Evolutionary conservation across 208 protist species (phyloP).

Genomic region (Acanthamoeba divionensis): DNA sequence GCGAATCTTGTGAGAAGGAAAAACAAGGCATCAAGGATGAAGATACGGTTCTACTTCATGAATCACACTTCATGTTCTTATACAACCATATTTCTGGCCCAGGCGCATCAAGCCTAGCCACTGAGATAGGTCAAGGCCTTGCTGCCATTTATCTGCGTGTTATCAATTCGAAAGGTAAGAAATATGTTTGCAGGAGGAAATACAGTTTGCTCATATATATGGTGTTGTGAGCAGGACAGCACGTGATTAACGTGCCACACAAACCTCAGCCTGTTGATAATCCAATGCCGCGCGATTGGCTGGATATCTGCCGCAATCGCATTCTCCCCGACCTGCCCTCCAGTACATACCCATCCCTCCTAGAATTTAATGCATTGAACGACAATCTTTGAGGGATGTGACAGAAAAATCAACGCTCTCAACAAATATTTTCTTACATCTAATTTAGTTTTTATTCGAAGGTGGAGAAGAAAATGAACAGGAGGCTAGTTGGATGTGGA

Average conservation of each 20-base stretch:
- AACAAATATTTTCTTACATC: too few relatives aligned
- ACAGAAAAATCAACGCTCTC: too few relatives aligned
- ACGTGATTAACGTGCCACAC: neutral
- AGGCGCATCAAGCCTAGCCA: neutral
- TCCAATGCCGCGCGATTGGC: neutral
- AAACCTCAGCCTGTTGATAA: neutral
- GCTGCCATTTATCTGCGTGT: slow-evolving; percentile 5
- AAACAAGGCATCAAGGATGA: neutral
- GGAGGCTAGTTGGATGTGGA: neutral
- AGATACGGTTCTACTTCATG: neutral
- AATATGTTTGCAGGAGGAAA: too few relatives aligned
- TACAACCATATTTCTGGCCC: slow-evolving; percentile 32
- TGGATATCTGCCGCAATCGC: neutral
- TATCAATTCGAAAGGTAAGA: neutral
- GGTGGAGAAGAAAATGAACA: neutral
- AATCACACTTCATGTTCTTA: slow-evolving; percentile 40
- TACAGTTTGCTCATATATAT: too few relatives aligned
- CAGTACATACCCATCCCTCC: neutral
- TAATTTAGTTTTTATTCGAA: neutral
- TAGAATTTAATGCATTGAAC: neutral
- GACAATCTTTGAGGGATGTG: neutral
- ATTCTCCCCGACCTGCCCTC: neutral
- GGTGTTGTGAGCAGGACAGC: too few relatives aligned
- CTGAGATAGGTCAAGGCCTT: neutral
- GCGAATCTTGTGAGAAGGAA: neutral